phyloP scores from a whole-genome alignment of 305 asterid genomes.

The Solanum hybrid region DNA sequence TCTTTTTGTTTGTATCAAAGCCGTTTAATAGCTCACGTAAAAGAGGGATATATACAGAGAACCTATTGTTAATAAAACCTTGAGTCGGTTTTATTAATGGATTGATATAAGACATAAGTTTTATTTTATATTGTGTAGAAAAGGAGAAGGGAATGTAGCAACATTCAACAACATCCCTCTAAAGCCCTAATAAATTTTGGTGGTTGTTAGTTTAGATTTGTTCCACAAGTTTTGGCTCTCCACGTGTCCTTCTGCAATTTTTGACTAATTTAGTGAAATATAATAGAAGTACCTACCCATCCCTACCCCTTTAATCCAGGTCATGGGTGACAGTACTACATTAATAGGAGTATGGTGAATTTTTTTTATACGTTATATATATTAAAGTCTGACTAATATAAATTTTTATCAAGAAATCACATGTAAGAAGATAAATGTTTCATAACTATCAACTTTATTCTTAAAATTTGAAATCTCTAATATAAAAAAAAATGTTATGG shows the following conservation, averaged over 20 bases:
- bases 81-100: not conserved
- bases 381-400: not conserved
- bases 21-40: not conserved
- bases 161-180: constrained; percentile 3
- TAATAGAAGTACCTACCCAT: not conserved
- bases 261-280: not conserved
- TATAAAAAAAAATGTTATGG: too few species aligned
- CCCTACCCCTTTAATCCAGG: not conserved
- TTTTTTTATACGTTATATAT: too few species aligned
- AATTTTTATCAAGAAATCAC: not conserved
- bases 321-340: not conserved
- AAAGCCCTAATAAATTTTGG: constrained; percentile 1
- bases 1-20: not conserved
- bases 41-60: not conserved
- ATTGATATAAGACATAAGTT: not conserved
- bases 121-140: not conserved
- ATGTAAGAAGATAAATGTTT: not conserved
- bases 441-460: not conserved
- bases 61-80: not conserved
- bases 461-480: not conserved
- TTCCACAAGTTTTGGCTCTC: not conserved
- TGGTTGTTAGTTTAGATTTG: constrained; percentile 1
- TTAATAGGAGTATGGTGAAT: not conserved
- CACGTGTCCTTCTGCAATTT: not conserved
- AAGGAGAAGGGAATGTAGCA: not conserved